Evolutionary conservation across 2,329 filamentous ascomycete genomes (phyloP).

Genomic region (Fusarium caatingaense): DNA sequence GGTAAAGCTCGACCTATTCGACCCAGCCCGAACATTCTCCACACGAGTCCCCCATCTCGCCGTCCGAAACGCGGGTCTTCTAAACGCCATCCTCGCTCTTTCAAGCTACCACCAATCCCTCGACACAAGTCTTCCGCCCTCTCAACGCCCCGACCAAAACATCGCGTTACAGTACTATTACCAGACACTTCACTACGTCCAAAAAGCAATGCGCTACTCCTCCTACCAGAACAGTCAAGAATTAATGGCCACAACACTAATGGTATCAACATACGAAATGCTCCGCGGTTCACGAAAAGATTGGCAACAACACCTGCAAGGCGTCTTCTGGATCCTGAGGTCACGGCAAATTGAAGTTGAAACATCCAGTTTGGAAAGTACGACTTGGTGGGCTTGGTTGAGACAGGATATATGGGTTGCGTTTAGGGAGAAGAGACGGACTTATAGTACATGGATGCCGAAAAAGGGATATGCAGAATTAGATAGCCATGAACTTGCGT

Average conservation of each 20-base stretch:
- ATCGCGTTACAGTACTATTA: slow-evolving; percentile 65
- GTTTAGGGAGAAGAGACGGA: slow-evolving; percentile 66
- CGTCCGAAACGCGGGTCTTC: slow-evolving; percentile 61
- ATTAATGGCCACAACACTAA: slow-evolving; percentile 67
- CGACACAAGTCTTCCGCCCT: not conserved
- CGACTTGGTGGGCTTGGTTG: slow-evolving; percentile 75
- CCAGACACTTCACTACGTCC: slow-evolving; percentile 71
- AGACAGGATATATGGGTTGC: slow-evolving; percentile 75
- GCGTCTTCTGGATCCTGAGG: slow-evolving; percentile 74
- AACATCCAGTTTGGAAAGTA: slow-evolving; percentile 65
- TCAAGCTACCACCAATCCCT: slow-evolving; percentile 49
- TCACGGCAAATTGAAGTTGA: slow-evolving; percentile 71
- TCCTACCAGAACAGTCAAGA: slow-evolving; percentile 69
- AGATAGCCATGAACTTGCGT: slow-evolving; percentile 64
- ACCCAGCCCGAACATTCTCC: slow-evolving; percentile 38
- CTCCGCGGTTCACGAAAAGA: slow-evolving; percentile 61
- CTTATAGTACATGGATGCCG: slow-evolving; percentile 69
- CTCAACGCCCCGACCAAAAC: slow-evolving; percentile 19
- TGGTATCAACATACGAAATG: slow-evolving; percentile 75
- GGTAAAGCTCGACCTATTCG: slow-evolving; percentile 40
- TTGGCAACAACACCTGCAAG: slow-evolving; percentile 72
- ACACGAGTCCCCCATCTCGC: slow-evolving; percentile 39
- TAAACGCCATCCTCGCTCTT: slow-evolving; percentile 68
- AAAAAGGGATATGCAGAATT: slow-evolving; percentile 60
- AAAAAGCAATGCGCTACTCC: slow-evolving; percentile 67